Conservation (phyloP, 768 basidiomycete genomes). For the Termitomyces sp. region DNA sequence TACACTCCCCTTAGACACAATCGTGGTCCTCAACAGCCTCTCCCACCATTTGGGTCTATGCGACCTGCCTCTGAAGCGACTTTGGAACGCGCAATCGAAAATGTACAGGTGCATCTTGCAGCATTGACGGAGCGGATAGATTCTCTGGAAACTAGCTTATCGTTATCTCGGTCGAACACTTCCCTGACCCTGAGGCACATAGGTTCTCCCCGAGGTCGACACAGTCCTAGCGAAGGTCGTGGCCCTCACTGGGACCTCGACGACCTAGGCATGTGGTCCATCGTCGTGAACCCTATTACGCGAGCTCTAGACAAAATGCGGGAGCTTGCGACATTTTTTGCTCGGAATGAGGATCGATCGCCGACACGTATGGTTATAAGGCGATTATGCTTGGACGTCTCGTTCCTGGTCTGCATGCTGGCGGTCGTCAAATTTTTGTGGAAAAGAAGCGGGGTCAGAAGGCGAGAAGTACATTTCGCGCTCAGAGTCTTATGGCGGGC, state of each 20-base stretch:
- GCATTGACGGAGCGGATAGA: conserved; percentile 83
- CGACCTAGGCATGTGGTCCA: conserved; percentile 80
- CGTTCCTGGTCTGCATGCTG: conserved; percentile 65
- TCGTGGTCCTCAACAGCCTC: conserved; percentile 25
- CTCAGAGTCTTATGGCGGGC: conserved; percentile 67
- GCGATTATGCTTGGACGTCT: conserved; percentile 71
- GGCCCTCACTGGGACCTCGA: conserved; percentile 61
- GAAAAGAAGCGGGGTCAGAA: conserved; percentile 62
- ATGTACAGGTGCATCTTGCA: conserved; percentile 74
- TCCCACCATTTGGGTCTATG: conserved; percentile 28
- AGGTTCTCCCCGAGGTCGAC: conserved; percentile 35
- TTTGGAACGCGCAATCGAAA: conserved; percentile 75
- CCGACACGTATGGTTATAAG: conserved; percentile 65
- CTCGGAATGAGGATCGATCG: conserved; percentile 51
- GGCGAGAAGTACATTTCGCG: conserved; percentile 63
- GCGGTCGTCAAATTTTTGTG: conserved; percentile 52
- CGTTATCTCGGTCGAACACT: conserved; percentile 31
- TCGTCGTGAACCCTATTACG: conserved; percentile 61
- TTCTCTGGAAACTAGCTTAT: conserved; percentile 44
- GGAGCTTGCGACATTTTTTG: conserved; percentile 51
- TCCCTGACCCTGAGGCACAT: conserved; percentile 32
- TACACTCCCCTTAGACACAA: conserved; percentile 31
- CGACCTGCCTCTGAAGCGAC: conserved; percentile 44
- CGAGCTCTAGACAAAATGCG: conserved; percentile 42
- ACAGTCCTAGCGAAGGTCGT: conserved; percentile 33